phyloP scores from a whole-genome alignment of 192 early-diverging fungal genomes.

The Backusella mclennaniae region DNA sequence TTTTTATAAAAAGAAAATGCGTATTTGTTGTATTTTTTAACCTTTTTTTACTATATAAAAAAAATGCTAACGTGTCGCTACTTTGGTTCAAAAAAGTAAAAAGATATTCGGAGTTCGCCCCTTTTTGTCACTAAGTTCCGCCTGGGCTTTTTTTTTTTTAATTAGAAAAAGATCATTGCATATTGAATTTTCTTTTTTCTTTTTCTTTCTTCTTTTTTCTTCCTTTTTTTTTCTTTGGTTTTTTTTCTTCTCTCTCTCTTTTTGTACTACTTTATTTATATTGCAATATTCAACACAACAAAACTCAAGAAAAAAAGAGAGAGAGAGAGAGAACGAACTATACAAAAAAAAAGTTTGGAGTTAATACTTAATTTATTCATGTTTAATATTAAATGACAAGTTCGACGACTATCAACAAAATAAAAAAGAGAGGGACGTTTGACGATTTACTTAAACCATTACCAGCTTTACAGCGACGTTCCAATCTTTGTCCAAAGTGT shows the following conservation, averaged over 20 bases:
- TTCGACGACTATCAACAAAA: background rate
- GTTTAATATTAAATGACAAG: constrained; percentile 3
- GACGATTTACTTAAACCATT: background rate
- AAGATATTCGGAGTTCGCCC: constrained; percentile 2
- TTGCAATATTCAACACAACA: background rate
- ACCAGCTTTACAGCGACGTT: constrained; percentile 15
- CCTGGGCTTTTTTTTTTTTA: constrained; percentile 13
- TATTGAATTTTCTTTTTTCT: background rate
- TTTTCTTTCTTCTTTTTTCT: constrained; percentile 1
- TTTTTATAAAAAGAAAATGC: background rate
- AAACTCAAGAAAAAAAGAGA: background rate
- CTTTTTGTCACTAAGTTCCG: constrained; percentile 1
- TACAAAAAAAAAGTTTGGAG: background rate
- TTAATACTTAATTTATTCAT: background rate
- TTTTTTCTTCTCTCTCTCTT: constrained; percentile 7
- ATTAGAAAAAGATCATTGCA: background rate
- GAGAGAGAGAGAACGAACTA: background rate
- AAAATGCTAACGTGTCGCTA: constrained; percentile 6
- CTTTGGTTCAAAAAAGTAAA: background rate
- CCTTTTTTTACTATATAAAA: background rate
- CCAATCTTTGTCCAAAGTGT: constrained; percentile 14
- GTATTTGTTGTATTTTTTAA: background rate
- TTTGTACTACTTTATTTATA: background rate
- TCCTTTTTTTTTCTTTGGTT: constrained; percentile 1
- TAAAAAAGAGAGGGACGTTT: background rate